Base-by-base conservation (phyloP, 2,329 filamentous ascomycete species). In the Ampelomyces quisqualis region DNA sequence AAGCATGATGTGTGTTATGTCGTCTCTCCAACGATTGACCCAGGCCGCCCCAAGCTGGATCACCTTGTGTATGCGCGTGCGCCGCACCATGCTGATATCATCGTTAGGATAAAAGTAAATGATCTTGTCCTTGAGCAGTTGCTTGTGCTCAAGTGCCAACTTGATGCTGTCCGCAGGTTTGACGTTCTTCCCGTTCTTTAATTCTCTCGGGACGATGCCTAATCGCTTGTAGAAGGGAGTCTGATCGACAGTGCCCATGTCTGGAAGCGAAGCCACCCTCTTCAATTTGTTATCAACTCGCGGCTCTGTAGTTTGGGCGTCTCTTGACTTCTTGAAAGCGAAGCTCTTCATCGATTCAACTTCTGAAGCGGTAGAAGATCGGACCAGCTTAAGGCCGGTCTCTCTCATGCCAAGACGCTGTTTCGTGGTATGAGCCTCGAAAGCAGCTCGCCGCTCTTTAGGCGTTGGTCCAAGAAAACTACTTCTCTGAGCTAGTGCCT, bases 21-120 rank as follows among this genome's bases (percentile, higher is more conserved):
- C 68, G 0, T 64, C 55, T 20, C 67, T 65, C 60, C 84, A 79
- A 1, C 74, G 69, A 35, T 76, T 77, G 19, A 81, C 78, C 83
- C 90, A 93, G 1, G 64, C 70, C 1, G 85, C 91, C 29, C 91
- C 91, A 9, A 66, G 47, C 36, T 65, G 52, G 23, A 81, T 77
- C 0, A 86, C 84, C 63, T 85, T 90, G 20, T 77, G 77, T 37
- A 96, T 95, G 3, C 87, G 82, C 43, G 83, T 68, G 39, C 79
- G 80, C 26, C 90, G 79, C 6, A 79, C 74, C 8, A 79, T 77
- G 21, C 84, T 80, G 32, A 86, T 77, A 49, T 91, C 85, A 49
- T 89, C 81, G 51, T 93, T 86, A 0, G 90, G 91, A 5, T 95
- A 80, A 63, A 93, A 95, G 68, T 81, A 70, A 15, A 69, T 40